Base-by-base conservation (phyloP, 768 basidiomycete species). In the Sporobolomyces phaffii region DNA sequence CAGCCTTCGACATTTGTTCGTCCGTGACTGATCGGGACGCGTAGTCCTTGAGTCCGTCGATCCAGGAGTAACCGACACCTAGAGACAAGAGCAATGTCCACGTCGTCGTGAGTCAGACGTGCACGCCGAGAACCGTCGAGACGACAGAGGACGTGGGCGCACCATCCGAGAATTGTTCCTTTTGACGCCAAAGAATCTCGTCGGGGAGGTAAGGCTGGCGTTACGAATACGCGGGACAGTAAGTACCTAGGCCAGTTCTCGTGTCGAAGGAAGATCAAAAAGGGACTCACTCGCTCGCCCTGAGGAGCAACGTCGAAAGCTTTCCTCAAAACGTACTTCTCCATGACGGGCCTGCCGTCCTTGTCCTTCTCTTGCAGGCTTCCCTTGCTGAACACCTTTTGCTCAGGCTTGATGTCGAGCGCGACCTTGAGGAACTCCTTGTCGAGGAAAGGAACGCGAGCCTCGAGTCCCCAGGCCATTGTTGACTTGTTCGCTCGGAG, bases 391-490 rank as follows among this genome's bases (percentile, higher is more conserved):
- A 97, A 98, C 83, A 84, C 85, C 78, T 99, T 99, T 64, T 88
- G 83, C 74, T 86, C 83, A 3, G 96, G 83, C 72, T 93, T 86
- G 73, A 92, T 80, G 80, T 87, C 87, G 91, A 99, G 90, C 2
- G 92, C 83, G 26, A 88, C 88, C 60, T 98, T 91, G 58, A 99
- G 81, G 84, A 99, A 99, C 20, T 84, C 81, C 80, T 92, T 94
- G 82, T 99, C 96, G 61, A 99, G 85, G 86, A 99, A 99, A 17
- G 96, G 96, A 8, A 99, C 96, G 52, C 96, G 90, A 3, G 92
- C 92, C 78, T 99, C 96, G 51, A 99, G 85, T 69, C 96, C 96
- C 93, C 94, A 99, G 1, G 96, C 96, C 96, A 99, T 98, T 11
- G 96, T 98, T 31, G 93, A 96, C 90, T 99, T 99, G 84, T 99